Evolutionary conservation across 768 basidiomycete genomes (phyloP), one percentile per base, ranked within the genome.

Genomic region (Clitopilus passeckerianus): DNA sequence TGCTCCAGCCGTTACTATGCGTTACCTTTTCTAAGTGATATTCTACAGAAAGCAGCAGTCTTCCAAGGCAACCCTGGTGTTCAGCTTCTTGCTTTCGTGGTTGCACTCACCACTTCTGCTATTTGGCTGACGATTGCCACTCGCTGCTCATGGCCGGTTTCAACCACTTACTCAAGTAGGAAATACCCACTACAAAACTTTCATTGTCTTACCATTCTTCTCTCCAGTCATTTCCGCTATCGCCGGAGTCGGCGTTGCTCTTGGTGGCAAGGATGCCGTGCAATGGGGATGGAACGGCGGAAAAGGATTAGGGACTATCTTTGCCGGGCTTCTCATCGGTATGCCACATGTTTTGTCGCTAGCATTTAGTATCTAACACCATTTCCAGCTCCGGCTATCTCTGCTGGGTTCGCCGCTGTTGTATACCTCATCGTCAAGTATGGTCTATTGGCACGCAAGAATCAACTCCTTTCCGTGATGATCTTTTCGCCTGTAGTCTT

Each of bases 231-330:
- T 70, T 34, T 60, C 69, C n/a, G 66, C 69, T 20, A 58, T 70
- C 34, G 59, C 63, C 37, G 69, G 69, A 46, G 64, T 70, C 41
- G 69, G 69, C 53, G 66, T 70, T 16, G 67, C 69, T 30, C 52
- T 68, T 10, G 66, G 63, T 37, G 69, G 69, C 12, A 50, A 46
- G 46, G 63, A 68, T 23, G 64, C 69, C 12, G 66, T 68, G 5
- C 58, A 60, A 23, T 70, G 69, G 69, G 69, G 69, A 8, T 70
- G 67, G 69, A 70, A 70, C 24, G 56, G 56, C 52, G 69, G 65
- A 5, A 70, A 70, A 55, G 69, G 69, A 59, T 35, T 70, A 18
- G 69, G 62, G 1, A 66, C 67, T 20, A 70, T 68, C 57, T 70
- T 68, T 54, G 61, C 69, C 20, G 67, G 69, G 9, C 63, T 68